Percentiles rank a stretch among this genome's conserved stretches.
Conservation (phyloP, 805 yeast genomes). For the Kodamaea neixiangensis region DNA sequence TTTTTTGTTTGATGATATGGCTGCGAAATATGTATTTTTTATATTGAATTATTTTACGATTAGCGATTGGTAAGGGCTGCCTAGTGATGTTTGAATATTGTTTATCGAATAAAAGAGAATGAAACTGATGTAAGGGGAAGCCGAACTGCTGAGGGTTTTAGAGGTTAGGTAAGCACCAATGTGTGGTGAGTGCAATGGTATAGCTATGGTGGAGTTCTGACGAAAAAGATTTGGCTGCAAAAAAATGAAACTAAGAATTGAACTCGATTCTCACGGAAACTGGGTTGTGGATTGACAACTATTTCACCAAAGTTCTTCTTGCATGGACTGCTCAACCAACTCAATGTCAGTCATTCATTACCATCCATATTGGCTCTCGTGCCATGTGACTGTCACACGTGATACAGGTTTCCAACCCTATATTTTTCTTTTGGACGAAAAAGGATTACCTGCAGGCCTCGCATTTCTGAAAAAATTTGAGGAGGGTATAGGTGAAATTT, state of each 20-base stretch:
- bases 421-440: slow-evolving; percentile 4
- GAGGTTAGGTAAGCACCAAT: too few relatives aligned
- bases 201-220: too few relatives aligned
- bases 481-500: slow-evolving; percentile 8
- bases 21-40: slow-evolving; percentile 10
- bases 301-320: too few relatives aligned
- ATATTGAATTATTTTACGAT: not conserved
- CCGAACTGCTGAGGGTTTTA: not conserved
- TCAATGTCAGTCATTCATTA: too few relatives aligned
- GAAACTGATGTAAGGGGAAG: not conserved
- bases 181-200: too few relatives aligned
- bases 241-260: too few relatives aligned
- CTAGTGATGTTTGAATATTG: not conserved
- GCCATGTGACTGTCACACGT: slow-evolving; percentile 1
- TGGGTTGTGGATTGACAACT: too few relatives aligned
- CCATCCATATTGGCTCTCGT: not conserved
- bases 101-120: slow-evolving; percentile 1
- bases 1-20: slow-evolving; percentile 8
- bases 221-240: too few relatives aligned
- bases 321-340: not conserved
- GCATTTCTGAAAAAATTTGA: slow-evolving; percentile 6
- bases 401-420: slow-evolving; percentile 2
- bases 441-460: slow-evolving; percentile 2
- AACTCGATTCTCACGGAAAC: too few relatives aligned
- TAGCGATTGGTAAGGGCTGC: not conserved